Conservation (phyloP, 106 monocot species). For the Gastrodia elata region DNA sequence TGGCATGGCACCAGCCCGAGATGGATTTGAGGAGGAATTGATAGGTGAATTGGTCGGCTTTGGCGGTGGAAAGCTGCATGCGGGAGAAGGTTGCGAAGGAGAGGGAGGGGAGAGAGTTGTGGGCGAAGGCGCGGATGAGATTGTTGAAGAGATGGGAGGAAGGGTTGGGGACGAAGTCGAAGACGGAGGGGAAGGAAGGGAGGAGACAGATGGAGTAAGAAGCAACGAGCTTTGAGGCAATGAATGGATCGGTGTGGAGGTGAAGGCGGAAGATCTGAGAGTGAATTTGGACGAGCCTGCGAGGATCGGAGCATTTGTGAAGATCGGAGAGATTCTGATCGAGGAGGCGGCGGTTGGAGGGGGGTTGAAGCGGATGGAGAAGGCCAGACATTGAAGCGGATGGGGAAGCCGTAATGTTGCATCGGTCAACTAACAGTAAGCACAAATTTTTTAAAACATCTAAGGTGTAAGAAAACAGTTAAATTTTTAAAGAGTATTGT, state of each 20-base stretch:
- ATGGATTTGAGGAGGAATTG: constrained; percentile 65
- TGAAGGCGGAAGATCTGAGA: constrained; percentile 33
- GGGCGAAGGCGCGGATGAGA: constrained; percentile 50
- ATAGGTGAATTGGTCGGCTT: constrained; percentile 63
- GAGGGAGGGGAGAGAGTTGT: constrained; percentile 15
- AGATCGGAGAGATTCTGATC: constrained; percentile 42
- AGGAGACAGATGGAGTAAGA: constrained; percentile 46
- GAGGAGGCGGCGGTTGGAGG: constrained; percentile 39
- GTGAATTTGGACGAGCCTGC: constrained; percentile 38
- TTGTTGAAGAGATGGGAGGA: constrained; percentile 58
- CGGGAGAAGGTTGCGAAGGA: constrained; percentile 33
- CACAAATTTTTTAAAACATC: too few species aligned
- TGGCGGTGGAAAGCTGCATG: constrained; percentile 29
- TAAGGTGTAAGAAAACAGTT: too few species aligned
- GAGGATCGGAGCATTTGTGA: constrained; percentile 30
- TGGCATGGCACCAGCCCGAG: constrained; percentile 4
- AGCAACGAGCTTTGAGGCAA: constrained; percentile 58
- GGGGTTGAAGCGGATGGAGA: constrained; percentile 19
- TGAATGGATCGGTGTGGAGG: constrained; percentile 45
- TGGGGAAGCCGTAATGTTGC: too few species aligned
- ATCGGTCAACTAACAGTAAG: too few species aligned
- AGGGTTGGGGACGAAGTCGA: constrained; percentile 39
- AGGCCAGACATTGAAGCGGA: neutral
- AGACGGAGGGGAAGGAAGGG: constrained; percentile 23
- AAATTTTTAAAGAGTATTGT: too few species aligned